Percentiles rank a stretch among this genome's conserved stretches.
These are phyloP conservation scores for Vaccinium macrocarpon DNA, from an alignment of 148 eudicot species.

Conservation along the genomic window DNA sequence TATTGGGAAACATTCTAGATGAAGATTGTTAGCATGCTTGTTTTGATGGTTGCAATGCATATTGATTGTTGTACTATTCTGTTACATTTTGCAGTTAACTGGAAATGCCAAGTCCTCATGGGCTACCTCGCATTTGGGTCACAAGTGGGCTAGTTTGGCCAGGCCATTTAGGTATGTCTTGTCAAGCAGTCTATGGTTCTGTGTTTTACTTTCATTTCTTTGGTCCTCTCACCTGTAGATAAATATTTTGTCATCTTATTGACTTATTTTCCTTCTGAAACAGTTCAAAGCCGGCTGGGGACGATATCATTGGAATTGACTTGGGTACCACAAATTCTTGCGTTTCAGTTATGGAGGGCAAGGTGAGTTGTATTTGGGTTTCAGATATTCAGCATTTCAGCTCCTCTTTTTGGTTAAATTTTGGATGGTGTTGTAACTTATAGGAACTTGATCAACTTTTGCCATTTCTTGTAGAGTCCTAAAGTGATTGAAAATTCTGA, in stretches of 20 bases:
- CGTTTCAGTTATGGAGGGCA: constrained; percentile 95
- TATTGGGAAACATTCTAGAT: not conserved
- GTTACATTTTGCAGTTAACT: constrained; percentile 42
- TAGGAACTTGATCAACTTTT: not conserved
- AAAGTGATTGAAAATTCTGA: constrained; percentile 95
- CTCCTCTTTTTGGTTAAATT: not conserved
- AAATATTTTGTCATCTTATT: not conserved
- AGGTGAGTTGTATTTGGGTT: constrained; percentile 40
- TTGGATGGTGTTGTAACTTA: not conserved
- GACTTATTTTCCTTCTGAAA: not conserved
- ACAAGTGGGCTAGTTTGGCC: constrained; percentile 56
- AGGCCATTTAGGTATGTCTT: constrained; percentile 73
- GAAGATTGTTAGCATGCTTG: not conserved
- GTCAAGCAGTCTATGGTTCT: not conserved
- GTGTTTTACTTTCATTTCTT: not conserved
- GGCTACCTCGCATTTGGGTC: constrained; percentile 43
- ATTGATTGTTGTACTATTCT: not conserved
- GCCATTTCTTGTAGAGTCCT: constrained; percentile 41
- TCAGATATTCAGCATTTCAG: not conserved
- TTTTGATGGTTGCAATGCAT: not conserved
- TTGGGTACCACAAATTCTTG: constrained; percentile 98
- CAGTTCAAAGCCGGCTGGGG: constrained; percentile 73
- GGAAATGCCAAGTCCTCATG: constrained; percentile 56
- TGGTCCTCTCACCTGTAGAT: not conserved
- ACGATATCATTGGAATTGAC: constrained; percentile 94